Percentiles rank a stretch among this genome's conserved stretches.
Conservation (phyloP, 2,329 filamentous ascomycete species). For the Zasmidium citrigriseum region DNA sequence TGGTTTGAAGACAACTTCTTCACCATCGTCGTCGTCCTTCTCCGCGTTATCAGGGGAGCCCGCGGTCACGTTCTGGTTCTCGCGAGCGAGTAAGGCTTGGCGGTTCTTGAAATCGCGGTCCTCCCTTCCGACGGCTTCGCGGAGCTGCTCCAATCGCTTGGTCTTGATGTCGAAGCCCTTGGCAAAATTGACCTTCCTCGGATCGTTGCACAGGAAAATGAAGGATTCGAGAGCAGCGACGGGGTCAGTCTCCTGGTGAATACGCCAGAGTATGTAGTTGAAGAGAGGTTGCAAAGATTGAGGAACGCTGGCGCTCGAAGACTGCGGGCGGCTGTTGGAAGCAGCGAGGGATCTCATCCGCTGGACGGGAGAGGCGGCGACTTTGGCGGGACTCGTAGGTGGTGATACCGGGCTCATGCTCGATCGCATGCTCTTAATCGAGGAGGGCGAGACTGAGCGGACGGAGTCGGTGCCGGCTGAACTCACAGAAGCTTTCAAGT, state of each 20-base stretch:
- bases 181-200: constrained; percentile 46
- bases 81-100: constrained; percentile 30
- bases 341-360: constrained; percentile 16
- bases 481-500: constrained; percentile 44
- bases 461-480: constrained; percentile 44
- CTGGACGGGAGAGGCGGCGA: constrained; percentile 21
- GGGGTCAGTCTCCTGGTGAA: constrained; percentile 51
- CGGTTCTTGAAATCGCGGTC: constrained; percentile 49
- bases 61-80: constrained; percentile 21
- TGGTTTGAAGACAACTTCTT: constrained; percentile 30
- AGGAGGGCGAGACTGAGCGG: constrained; percentile 42
- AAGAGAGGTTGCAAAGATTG: constrained; percentile 48
- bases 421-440: constrained; percentile 40
- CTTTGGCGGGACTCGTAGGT: constrained; percentile 35
- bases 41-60: constrained; percentile 7
- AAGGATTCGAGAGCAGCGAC: constrained; percentile 51
- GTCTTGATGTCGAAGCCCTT: constrained; percentile 52
- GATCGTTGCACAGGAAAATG: constrained; percentile 54
- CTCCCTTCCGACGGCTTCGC: constrained; percentile 51
- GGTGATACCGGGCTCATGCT: constrained; percentile 35
- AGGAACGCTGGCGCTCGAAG: constrained; percentile 39
- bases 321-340: constrained; percentile 9
- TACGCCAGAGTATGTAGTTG: constrained; percentile 54
- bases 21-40: constrained; percentile 18
- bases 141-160: constrained; percentile 52